A percentile compares a stretch with the other conserved stretches of the same genome.
Evolutionary conservation across 371 early-diverging fungal genomes (phyloP).

Genomic region (Mortierella sp.): DNA sequence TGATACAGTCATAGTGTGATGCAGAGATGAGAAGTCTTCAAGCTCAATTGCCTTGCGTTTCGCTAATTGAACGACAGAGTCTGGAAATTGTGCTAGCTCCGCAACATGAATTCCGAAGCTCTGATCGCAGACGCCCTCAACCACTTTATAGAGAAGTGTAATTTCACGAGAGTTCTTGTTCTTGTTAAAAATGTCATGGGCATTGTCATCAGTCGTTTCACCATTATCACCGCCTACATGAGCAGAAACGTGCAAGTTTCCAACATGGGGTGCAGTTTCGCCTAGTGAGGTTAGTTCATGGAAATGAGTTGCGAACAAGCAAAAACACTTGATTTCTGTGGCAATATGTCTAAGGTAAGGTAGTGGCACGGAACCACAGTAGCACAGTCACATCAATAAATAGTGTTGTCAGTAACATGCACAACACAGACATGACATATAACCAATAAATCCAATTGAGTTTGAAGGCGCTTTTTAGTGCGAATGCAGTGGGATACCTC

Average conservation of each 20-base stretch:
- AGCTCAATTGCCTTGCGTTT: slow-evolving; percentile 90
- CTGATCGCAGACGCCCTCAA: slow-evolving; percentile 90
- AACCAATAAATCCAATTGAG: slow-evolving; percentile 2
- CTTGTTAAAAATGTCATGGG: neutral
- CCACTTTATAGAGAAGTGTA: slow-evolving; percentile 91
- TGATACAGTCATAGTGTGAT: slow-evolving; percentile 1
- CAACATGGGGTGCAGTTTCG: slow-evolving; percentile 77
- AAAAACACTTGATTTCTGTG: slow-evolving; percentile 80
- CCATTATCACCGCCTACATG: slow-evolving; percentile 64
- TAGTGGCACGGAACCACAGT: neutral
- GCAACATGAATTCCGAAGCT: slow-evolving; percentile 99
- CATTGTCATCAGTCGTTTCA: slow-evolving; percentile 13
- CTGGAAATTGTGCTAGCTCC: slow-evolving; percentile 95
- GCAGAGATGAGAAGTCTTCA: slow-evolving; percentile 70
- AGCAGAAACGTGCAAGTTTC: slow-evolving; percentile 91
- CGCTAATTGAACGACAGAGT: slow-evolving; percentile 83
- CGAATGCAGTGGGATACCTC: neutral
- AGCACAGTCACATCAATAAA: neutral
- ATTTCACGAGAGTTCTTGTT: slow-evolving; percentile 64
- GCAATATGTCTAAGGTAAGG: slow-evolving; percentile 77
- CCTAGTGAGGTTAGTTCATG: slow-evolving; percentile 94
- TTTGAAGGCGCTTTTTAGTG: neutral
- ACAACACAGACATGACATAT: neutral
- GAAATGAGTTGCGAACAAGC: slow-evolving; percentile 98
- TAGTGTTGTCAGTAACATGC: no score